These are phyloP conservation scores for Ophiobolus disseminans DNA, from an alignment of 2,329 filamentous ascomycete genomes.

Conservation along the genomic window DNA sequence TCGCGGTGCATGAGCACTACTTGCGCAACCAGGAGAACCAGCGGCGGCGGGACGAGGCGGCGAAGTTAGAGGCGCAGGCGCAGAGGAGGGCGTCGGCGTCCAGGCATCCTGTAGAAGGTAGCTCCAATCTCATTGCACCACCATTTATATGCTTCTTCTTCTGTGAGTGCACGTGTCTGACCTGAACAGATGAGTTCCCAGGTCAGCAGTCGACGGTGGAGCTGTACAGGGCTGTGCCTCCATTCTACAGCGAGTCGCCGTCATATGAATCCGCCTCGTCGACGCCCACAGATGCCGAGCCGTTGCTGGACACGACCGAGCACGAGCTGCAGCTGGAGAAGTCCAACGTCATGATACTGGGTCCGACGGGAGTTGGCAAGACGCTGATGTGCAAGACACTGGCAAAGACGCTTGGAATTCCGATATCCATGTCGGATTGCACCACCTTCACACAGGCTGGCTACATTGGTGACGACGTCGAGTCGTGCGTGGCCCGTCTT, in stretches of 20 bases:
- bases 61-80: constrained; percentile 74
- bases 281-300: constrained; percentile 41
- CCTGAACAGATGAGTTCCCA: constrained; percentile 64
- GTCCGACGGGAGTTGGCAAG: constrained; percentile 94
- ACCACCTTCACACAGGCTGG: constrained; percentile 95
- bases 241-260: constrained; percentile 20
- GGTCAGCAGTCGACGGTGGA: constrained; percentile 64
- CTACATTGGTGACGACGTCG: constrained; percentile 98
- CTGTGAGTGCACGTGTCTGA: constrained; percentile 34
- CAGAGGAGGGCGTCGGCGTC: constrained; percentile 73
- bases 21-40: constrained; percentile 80
- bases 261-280: constrained; percentile 31
- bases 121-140: constrained; percentile 23
- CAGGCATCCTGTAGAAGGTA: constrained; percentile 80
- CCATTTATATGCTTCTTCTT: constrained; percentile 14
- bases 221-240: constrained; percentile 24
- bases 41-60: constrained; percentile 78
- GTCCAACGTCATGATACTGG: constrained; percentile 89
- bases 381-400: constrained; percentile 94
- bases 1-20: constrained; percentile 96
- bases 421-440: constrained; percentile 94
- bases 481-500: constrained; percentile 89
- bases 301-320: constrained; percentile 59
- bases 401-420: constrained; percentile 90
- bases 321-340: constrained; percentile 82